These are phyloP conservation scores for Chalaropsis thielavioides DNA, from an alignment of 2,329 filamentous ascomycete genomes.

Conservation along the genomic window DNA sequence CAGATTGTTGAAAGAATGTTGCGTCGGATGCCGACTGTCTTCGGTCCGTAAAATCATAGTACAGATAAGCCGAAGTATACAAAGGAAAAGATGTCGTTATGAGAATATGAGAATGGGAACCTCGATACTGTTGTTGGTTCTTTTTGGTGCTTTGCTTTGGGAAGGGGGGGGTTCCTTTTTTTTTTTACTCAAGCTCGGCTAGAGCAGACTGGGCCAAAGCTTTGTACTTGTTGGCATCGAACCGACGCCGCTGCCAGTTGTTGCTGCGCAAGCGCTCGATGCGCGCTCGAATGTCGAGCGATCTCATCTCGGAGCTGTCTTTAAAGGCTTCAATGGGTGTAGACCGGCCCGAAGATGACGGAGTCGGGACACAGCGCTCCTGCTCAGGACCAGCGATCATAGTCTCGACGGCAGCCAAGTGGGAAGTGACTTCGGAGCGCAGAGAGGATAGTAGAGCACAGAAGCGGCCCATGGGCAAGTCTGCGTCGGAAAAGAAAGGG, in stretches of 20 bases:
- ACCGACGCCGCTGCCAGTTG: slow-evolving; percentile 42
- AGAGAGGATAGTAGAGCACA: slow-evolving; percentile 35
- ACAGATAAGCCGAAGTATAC: neutral
- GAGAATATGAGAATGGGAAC: neutral
- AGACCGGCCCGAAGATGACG: slow-evolving; percentile 10
- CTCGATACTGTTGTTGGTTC: neutral
- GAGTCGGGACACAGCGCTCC: slow-evolving; percentile 10
- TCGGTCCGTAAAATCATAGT: neutral
- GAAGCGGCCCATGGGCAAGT: slow-evolving; percentile 34
- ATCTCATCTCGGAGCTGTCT: slow-evolving; percentile 27
- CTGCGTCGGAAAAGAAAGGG: slow-evolving; percentile 27
- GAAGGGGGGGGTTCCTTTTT: neutral
- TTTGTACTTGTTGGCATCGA: slow-evolving; percentile 39
- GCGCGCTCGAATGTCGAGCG: slow-evolving; percentile 33
- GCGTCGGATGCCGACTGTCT: neutral
- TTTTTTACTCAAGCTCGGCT: slow-evolving; percentile 31
- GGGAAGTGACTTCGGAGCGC: slow-evolving; percentile 34
- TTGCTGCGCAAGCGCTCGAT: slow-evolving; percentile 40
- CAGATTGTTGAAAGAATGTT: neutral
- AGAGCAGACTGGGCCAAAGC: slow-evolving; percentile 37
- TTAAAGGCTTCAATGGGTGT: slow-evolving; percentile 19
- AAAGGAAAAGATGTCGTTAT: slow-evolving; percentile 7
- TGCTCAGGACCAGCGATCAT: slow-evolving; percentile 24
- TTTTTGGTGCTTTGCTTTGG: neutral
- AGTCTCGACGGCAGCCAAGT: slow-evolving; percentile 33